Evolutionary conservation across 2,329 filamentous ascomycete species (phyloP).

Genomic region (Didymella pinodella): DNA sequence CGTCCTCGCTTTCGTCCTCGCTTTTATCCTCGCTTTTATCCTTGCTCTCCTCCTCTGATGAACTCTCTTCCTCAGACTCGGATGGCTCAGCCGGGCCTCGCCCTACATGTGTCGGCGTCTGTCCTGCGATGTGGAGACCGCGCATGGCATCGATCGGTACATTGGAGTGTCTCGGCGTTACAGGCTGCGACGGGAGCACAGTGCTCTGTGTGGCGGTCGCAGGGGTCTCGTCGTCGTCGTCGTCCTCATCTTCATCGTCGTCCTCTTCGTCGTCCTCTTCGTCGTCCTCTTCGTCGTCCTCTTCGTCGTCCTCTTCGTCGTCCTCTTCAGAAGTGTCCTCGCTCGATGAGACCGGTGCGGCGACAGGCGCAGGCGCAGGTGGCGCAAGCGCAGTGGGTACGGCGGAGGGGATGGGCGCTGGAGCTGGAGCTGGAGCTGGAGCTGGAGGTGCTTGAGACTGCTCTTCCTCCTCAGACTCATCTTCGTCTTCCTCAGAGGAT

Average conservation of each 20-base stretch:
- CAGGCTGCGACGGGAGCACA: conserved; percentile 18
- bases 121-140: conserved; percentile 28
- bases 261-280: conserved; percentile 37
- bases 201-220: conserved; percentile 40
- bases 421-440: background rate
- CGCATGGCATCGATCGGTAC: conserved; percentile 28
- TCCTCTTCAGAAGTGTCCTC: conserved; percentile 17
- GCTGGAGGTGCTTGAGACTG: conserved; percentile 15
- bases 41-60: conserved; percentile 28
- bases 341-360: conserved; percentile 16
- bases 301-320: conserved; percentile 6
- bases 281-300: too few relatives aligned
- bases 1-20: conserved; percentile 23
- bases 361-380: background rate
- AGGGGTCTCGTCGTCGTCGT: conserved; percentile 34
- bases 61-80: conserved; percentile 27
- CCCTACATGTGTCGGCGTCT: conserved; percentile 22
- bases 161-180: conserved; percentile 22
- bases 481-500: conserved; percentile 8
- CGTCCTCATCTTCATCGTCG: conserved; percentile 19
- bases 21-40: conserved; percentile 17
- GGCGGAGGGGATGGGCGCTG: background rate
- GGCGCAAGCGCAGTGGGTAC: background rate
- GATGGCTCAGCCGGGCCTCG: conserved; percentile 23
- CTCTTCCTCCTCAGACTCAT: conserved; percentile 18